Percentiles rank a stretch among this genome's conserved stretches.
These are phyloP conservation scores for Gossypium schwendimanii DNA, from an alignment of 441 rosid genomes.

Conservation along the genomic window DNA sequence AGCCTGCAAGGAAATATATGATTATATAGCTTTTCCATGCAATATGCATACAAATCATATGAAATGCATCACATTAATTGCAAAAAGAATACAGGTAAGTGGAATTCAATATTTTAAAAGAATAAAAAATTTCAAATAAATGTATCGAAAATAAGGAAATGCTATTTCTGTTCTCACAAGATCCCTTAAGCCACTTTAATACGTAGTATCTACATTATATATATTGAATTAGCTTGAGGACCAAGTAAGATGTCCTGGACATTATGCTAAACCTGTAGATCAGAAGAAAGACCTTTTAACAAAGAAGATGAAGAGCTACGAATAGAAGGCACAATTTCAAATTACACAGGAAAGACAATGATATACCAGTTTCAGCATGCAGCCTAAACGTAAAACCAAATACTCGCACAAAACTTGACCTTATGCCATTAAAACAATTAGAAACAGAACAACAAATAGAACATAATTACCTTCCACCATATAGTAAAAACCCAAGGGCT, in stretches of 20 bases:
- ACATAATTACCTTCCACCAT: constrained; percentile 75
- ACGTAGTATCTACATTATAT: background rate
- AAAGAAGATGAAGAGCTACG: background rate
- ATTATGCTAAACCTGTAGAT: background rate
- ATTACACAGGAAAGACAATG: background rate
- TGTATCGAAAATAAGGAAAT: background rate
- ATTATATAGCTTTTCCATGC: background rate
- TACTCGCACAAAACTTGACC: background rate
- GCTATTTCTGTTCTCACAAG: background rate
- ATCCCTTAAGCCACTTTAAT: background rate
- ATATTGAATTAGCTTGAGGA: background rate
- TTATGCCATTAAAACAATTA: constrained; percentile 8
- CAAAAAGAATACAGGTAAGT: background rate
- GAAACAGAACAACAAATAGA: background rate
- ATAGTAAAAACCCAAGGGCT: constrained; percentile 78
- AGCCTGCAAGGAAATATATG: constrained; percentile 43
- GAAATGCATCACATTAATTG: background rate
- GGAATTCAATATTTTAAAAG: background rate
- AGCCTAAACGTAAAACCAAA: background rate
- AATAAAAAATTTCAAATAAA: background rate
- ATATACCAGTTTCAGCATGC: background rate
- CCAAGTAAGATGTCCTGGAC: background rate
- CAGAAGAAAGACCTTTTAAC: background rate
- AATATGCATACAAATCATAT: background rate
- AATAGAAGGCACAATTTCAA: background rate